Evolutionary conservation across 78 protist genomes (phyloP).

Genomic region (Trichosphaerium sp.): DNA sequence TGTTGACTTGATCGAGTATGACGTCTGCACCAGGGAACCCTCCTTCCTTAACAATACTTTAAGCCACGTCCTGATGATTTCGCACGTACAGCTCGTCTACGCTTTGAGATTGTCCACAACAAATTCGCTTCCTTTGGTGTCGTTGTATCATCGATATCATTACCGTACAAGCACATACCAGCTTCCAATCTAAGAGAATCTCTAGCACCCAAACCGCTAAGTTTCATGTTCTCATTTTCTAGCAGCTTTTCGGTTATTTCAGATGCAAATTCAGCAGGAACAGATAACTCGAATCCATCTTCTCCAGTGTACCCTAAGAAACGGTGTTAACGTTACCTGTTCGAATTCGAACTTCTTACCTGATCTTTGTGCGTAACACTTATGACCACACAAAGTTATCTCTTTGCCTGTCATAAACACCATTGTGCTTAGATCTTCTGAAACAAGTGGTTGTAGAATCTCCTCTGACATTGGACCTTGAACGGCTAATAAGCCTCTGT

Average conservation of each 20-base stretch:
- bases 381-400: not conserved
- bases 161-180: slow-evolving; percentile 93
- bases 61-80: not conserved
- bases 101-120: slow-evolving; percentile 61
- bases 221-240: slow-evolving; percentile 18
- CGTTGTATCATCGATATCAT: slow-evolving; percentile 75
- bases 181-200: slow-evolving; percentile 93
- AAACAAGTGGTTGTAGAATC: too few species aligned
- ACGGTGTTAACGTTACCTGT: not conserved
- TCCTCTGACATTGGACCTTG: slow-evolving; percentile 84
- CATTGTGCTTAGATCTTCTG: slow-evolving; percentile 31
- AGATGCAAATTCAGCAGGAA: slow-evolving; percentile 12
- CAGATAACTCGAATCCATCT: slow-evolving; percentile 94
- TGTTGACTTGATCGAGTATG: slow-evolving; percentile 64
- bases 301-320: slow-evolving; percentile 93
- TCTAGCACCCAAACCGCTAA: slow-evolving; percentile 91
- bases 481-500: slow-evolving; percentile 46
- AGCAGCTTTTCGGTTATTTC: slow-evolving; percentile 40
- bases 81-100: not conserved
- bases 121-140: slow-evolving; percentile 78
- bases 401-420: slow-evolving; percentile 52
- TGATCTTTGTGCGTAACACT: too few species aligned
- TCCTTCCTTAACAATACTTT: slow-evolving; percentile 64
- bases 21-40: slow-evolving; percentile 82
- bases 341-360: too few species aligned